Conservation (phyloP, 1,284 basidiomycete genomes). For the Peniophora sp. region DNA sequence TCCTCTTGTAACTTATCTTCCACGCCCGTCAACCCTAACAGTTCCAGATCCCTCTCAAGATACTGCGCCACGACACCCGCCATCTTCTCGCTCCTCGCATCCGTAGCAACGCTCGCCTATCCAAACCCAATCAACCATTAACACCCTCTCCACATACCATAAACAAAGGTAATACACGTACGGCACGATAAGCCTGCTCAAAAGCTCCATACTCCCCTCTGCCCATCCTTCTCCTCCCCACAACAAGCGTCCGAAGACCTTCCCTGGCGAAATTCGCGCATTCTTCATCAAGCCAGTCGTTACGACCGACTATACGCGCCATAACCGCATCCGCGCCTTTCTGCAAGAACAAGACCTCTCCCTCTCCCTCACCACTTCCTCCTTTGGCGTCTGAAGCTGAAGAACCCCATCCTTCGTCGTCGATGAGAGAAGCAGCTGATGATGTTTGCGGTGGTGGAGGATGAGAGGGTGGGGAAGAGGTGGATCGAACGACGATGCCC, state of each 20-base stretch:
- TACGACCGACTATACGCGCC: conserved; percentile 88
- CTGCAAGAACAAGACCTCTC: conserved; percentile 86
- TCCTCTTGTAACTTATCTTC: conserved; percentile 99
- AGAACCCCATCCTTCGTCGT: too few species aligned
- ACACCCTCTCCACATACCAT: too few species aligned
- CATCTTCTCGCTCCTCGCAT: conserved; percentile 81
- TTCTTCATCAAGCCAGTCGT: conserved; percentile 99
- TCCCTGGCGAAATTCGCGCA: conserved; percentile 98
- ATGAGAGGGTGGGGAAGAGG: too few species aligned
- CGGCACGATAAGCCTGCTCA: conserved; percentile 68
- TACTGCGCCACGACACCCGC: conserved; percentile 64
- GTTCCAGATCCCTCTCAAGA: conserved; percentile 85
- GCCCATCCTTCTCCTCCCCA: conserved; percentile 77
- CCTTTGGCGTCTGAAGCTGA: too few species aligned
- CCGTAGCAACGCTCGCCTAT: conserved; percentile 50
- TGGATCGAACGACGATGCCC: conserved; percentile 83
- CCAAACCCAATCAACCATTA: too few species aligned
- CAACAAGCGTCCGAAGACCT: conserved; percentile 89
- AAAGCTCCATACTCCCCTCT: conserved; percentile 70
- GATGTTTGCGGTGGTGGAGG: too few species aligned
- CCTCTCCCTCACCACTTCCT: conserved; percentile 47
- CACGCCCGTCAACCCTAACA: conserved; percentile 93
- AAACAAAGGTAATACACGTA: conserved; percentile 22
- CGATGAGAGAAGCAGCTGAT: too few species aligned
- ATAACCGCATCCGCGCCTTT: conserved; percentile 99